These are phyloP conservation scores for Sordaria brevicollis DNA, from an alignment of 495 filamentous ascomycete genomes.

Conservation along the genomic window DNA sequence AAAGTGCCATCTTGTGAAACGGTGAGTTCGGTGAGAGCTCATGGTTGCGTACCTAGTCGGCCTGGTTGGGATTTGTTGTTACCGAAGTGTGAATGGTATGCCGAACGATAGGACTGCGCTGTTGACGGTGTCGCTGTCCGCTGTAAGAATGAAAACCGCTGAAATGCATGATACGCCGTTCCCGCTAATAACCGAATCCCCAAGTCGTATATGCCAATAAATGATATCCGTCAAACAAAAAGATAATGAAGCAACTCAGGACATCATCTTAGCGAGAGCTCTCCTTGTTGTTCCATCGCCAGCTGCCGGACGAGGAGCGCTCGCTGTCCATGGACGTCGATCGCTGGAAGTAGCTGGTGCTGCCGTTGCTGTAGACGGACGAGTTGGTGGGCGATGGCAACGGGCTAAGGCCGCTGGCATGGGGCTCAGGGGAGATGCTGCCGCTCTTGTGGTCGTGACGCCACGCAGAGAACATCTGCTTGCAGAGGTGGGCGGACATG, in stretches of 20 bases:
- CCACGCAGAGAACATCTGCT: constrained; percentile 39
- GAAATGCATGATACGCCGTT: background rate
- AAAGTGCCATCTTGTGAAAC: background rate
- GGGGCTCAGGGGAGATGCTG: constrained; percentile 23
- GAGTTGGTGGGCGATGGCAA: constrained; percentile 15
- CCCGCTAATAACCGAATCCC: background rate
- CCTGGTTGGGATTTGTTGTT: background rate
- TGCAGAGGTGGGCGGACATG: constrained; percentile 43
- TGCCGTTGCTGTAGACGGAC: background rate
- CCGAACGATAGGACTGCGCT: background rate
- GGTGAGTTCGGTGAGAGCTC: background rate
- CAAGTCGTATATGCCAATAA: background rate
- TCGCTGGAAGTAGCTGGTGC: constrained; percentile 23
- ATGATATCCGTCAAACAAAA: background rate
- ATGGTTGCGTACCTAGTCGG: background rate
- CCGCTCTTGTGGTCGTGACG: constrained; percentile 20
- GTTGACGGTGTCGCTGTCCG: background rate
- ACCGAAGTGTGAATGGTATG: background rate
- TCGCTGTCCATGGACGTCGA: constrained; percentile 34
- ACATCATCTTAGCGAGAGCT: background rate
- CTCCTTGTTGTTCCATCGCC: background rate
- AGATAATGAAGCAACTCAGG: background rate
- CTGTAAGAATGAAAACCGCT: background rate
- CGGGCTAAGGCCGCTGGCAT: constrained; percentile 4
- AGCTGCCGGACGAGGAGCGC: constrained; percentile 16